phyloP scores from a whole-genome alignment of 2,329 filamentous ascomycete species.

The Ceratocystis eucalypticola region DNA sequence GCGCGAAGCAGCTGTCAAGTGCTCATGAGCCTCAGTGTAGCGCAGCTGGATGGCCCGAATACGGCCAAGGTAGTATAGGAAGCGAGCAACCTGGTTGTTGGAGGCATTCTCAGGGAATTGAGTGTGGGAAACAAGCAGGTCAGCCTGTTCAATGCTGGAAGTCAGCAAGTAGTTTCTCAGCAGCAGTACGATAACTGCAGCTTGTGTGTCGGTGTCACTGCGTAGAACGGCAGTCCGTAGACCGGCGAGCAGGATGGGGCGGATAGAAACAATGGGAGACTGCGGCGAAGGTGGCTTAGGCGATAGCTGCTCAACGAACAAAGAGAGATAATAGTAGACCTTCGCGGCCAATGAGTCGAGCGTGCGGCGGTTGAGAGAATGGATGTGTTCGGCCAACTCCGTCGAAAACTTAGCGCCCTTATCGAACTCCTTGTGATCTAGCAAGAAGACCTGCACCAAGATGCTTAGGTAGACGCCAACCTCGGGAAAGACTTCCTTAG shows the following conservation, averaged over 20 bases:
- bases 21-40: conserved; percentile 93
- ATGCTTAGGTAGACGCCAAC: conserved; percentile 82
- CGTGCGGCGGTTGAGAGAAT: conserved; percentile 80
- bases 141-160: conserved; percentile 92
- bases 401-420: conserved; percentile 74
- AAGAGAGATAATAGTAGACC: conserved; percentile 94
- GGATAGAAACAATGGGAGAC: conserved; percentile 74
- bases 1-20: conserved; percentile 81
- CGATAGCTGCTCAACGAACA: conserved; percentile 84
- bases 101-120: conserved; percentile 87
- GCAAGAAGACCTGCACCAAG: conserved; percentile 72
- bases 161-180: conserved; percentile 93
- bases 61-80: conserved; percentile 91
- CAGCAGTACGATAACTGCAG: conserved; percentile 84
- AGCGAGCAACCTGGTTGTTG: conserved; percentile 96
- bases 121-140: conserved; percentile 88
- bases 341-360: conserved; percentile 87
- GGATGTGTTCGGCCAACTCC: conserved; percentile 70
- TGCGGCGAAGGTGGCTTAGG: conserved; percentile 80
- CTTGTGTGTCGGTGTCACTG: conserved; percentile 95
- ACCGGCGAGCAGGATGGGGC: conserved; percentile 72
- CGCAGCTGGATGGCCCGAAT: conserved; percentile 92
- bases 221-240: conserved; percentile 89
- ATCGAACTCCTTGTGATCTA: conserved; percentile 70
- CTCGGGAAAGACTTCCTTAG: conserved; percentile 71